Evolutionary conservation across 1,284 basidiomycete genomes (phyloP), one percentile per base, ranked within the genome.

Genomic region (Austroboletus rostrupii): DNA sequence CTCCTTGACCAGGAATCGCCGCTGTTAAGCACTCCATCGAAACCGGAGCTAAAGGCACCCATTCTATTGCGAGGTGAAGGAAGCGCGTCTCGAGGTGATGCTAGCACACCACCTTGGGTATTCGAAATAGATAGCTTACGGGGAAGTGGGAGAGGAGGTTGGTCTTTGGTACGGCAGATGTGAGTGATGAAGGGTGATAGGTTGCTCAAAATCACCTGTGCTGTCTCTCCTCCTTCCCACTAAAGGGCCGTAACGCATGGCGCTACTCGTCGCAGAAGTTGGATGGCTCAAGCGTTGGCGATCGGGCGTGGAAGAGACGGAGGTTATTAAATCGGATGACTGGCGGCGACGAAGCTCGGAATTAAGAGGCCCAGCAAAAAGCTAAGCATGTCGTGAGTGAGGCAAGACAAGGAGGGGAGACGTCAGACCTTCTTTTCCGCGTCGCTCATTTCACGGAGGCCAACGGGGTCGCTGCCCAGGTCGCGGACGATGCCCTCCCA

Each of bases 401-500:
- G 52, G 42, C 16, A 33, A 44, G 36, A 58, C 51, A 48, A 36
- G 20, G 49, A 35, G 29, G 35, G 51, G 21, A 21, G 47, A 50
- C 16, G 43, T 38, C 78, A 58, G 60, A 92, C 92, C 86, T 92
- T 94, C 75, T 87, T 92, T 75, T 95, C 92, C n/a, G 72, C 72
- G 51, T 92, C 90, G 49, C 73, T 74, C 78, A 89, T 79, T 58
- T 93, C 92, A 57, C 85, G 84, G 61, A 92, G 65, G 41, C 81
- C 80, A 38, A 86, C 71, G n/a, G 92, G 92, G 51, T 90, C 86
- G 49, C 69, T 78, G 32, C 80, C 81, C 23, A 78, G 71, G 64
- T 91, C 88, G 56, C 85, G 81, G 28, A 93, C 89, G 57, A 94
- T 83, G 45, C 91, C 90, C 46, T 88, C 87, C 80, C 87, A 91